phyloP scores from a whole-genome alignment of 345 rosid genomes.

The Hypericum perforatum region DNA sequence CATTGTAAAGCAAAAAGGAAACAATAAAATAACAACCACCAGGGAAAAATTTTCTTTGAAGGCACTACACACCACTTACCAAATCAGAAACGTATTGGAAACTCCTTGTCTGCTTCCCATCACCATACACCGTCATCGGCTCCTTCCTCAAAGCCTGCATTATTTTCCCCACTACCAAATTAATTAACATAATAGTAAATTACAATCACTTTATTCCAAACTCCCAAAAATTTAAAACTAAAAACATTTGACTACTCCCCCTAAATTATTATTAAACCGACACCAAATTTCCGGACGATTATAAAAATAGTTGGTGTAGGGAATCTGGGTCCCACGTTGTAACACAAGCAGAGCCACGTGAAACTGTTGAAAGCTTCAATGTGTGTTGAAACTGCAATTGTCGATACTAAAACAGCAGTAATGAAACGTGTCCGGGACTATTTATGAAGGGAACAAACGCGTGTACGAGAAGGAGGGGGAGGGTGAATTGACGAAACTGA shows the following conservation, averaged over 20 bases:
- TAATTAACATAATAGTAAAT: not conserved
- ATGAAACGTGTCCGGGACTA: no score
- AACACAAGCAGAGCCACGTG: no score
- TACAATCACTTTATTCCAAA: not conserved
- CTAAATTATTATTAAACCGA: no score
- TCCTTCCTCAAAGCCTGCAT: slow-evolving; percentile 92
- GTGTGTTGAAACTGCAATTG: no score
- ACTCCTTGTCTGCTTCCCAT: slow-evolving; percentile 99
- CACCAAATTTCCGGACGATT: no score
- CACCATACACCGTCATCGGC: slow-evolving; percentile 95
- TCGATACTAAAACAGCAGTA: no score
- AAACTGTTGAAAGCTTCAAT: no score
- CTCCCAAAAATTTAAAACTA: not conserved
- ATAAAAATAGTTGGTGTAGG: no score
- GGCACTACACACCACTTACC: slow-evolving; percentile 31
- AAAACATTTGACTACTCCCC: slow-evolving; percentile 10
- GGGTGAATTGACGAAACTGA: no score
- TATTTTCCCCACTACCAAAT: not conserved
- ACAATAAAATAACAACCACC: not conserved
- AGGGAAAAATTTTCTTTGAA: not conserved
- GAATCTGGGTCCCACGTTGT: no score
- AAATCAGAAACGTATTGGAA: slow-evolving; percentile 96
- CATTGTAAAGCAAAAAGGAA: not conserved
- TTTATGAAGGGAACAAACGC: no score
- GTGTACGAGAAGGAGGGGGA: no score